Conservation (phyloP, 768 basidiomycete genomes). For the Psilocybe cyanescens region DNA sequence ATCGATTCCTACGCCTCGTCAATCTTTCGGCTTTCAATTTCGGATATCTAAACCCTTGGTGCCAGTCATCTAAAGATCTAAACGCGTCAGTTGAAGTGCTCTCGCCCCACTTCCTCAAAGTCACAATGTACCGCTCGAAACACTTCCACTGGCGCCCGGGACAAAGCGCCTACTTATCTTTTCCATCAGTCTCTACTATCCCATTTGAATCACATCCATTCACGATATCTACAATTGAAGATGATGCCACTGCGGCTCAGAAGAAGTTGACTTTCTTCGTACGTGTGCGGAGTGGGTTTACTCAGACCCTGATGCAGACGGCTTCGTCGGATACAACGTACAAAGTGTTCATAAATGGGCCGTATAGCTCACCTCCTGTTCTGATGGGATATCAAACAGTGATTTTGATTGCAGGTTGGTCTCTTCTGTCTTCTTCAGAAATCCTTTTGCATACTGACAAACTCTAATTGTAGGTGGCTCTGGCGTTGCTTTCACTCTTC, state of each 20-base stretch:
- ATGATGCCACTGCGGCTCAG: conserved; percentile 16
- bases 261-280: conserved; percentile 62
- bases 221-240: conserved; percentile 54
- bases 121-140: conserved; percentile 44
- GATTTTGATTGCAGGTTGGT: conserved; percentile 44
- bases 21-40: conserved; percentile 50
- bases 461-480: conserved; percentile 42
- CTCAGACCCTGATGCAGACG: conserved; percentile 44
- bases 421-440: neutral
- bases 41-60: conserved; percentile 36
- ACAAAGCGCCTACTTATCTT: conserved; percentile 54
- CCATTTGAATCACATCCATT: conserved; percentile 65
- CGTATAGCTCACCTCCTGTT: conserved; percentile 43
- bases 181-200: conserved; percentile 47
- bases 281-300: conserved; percentile 63
- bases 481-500: conserved; percentile 50
- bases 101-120: conserved; percentile 40
- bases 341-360: conserved; percentile 59
- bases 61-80: conserved; percentile 19
- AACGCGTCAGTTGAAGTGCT: conserved; percentile 36
- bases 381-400: conserved; percentile 40
- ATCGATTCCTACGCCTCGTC: conserved; percentile 50
- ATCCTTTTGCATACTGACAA: neutral
- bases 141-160: conserved; percentile 53
- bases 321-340: conserved; percentile 24